These are phyloP conservation scores for Linnemannia zychae DNA, from an alignment of 192 early-diverging fungal species.

Conservation along the genomic window DNA sequence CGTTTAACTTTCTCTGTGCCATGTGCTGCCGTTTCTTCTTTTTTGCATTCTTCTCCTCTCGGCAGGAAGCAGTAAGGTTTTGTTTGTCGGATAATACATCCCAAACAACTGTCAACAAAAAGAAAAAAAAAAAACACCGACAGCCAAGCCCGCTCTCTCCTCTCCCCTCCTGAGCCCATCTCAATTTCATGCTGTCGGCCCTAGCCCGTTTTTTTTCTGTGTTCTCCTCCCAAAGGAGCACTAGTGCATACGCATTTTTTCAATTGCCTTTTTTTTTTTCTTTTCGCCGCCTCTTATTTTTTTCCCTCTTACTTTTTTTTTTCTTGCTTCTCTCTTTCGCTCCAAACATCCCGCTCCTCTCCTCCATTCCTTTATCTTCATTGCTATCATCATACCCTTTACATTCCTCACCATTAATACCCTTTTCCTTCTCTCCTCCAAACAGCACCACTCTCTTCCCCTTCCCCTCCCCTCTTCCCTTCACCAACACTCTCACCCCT, in stretches of 20 bases:
- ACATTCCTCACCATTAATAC: not conserved
- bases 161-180: not conserved
- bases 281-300: not conserved
- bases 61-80: not conserved
- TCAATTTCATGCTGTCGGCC: not conserved
- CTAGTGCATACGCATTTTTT: not conserved
- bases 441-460: not conserved
- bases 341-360: not conserved
- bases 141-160: not conserved
- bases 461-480: not conserved
- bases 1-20: not conserved
- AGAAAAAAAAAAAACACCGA: not conserved
- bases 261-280: not conserved
- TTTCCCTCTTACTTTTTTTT: not conserved
- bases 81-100: too few relatives aligned
- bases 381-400: not conserved
- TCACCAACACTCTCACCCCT: not conserved
- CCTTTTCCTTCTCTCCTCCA: not conserved
- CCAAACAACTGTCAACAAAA: not conserved
- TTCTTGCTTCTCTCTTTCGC: not conserved
- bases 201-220: constrained; percentile 2
- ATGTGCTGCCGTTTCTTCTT: not conserved
- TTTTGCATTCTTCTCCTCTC: not conserved
- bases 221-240: too few relatives aligned
- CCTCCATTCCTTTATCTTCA: not conserved